Conservation (phyloP, 1,284 basidiomycete genomes). For the Ustilago loliicola region DNA sequence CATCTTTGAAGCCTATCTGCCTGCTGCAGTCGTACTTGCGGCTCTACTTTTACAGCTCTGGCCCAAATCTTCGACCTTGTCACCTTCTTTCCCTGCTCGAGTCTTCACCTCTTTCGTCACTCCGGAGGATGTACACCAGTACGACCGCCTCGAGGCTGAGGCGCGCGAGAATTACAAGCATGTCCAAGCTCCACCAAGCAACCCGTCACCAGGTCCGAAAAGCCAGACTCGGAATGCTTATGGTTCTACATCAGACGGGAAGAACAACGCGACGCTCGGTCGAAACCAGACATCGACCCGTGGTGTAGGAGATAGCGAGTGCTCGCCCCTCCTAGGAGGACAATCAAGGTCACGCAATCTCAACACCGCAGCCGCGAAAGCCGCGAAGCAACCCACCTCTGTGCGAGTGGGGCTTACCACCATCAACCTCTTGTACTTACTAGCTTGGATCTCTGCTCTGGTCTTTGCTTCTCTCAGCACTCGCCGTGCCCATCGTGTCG, state of each 20-base stretch:
- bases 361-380: background rate
- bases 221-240: slow-evolving; percentile 7
- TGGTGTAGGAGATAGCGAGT: slow-evolving; percentile 13
- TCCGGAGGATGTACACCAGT: slow-evolving; percentile 34
- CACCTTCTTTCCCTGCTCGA: slow-evolving; percentile 11
- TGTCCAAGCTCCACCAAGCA: background rate
- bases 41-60: slow-evolving; percentile 12
- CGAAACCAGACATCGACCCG: background rate
- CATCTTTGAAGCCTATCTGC: slow-evolving; percentile 32
- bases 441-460: slow-evolving; percentile 19
- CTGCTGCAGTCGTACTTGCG: slow-evolving; percentile 15
- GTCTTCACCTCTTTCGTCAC: slow-evolving; percentile 29
- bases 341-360: background rate
- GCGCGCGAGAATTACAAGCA: slow-evolving; percentile 17
- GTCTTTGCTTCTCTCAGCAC: slow-evolving; percentile 5
- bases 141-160: slow-evolving; percentile 22
- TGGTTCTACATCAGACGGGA: slow-evolving; percentile 5
- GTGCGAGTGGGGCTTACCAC: slow-evolving; percentile 19
- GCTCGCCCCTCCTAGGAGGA: slow-evolving; percentile 21
- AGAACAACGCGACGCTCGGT: background rate
- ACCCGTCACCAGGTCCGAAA: background rate
- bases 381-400: slow-evolving; percentile 16
- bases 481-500: background rate
- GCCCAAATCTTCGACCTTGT: slow-evolving; percentile 6
- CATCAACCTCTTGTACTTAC: slow-evolving; percentile 26